Conservation (phyloP, 202 grass and related monocot genomes). For the Zoysia matrella region DNA sequence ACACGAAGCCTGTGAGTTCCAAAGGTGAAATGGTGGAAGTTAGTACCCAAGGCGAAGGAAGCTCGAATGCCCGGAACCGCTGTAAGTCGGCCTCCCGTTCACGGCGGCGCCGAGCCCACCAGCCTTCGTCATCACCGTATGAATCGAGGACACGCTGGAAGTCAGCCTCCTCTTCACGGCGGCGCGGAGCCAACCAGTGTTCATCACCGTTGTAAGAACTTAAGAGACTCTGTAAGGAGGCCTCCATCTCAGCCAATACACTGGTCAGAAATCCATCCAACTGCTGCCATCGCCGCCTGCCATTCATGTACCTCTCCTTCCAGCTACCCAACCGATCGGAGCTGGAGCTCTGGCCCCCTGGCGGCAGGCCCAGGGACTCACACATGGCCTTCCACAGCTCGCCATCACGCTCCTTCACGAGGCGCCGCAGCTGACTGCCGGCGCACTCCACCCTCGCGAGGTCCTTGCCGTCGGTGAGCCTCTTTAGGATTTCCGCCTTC, state of each 20-base stretch:
- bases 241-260: no score
- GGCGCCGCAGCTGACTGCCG: not conserved
- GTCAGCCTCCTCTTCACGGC: no score
- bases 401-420: not conserved
- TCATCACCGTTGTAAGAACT: not conserved
- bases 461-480: not conserved
- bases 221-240: no score
- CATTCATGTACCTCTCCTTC: not conserved
- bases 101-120: not conserved
- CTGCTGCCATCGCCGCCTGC: no score
- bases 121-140: not conserved
- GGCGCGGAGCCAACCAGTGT: no score
- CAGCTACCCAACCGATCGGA: not conserved
- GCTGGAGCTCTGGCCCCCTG: no score
- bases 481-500: not conserved
- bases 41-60: not conserved
- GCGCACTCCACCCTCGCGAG: not conserved
- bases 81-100: no score
- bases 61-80: not conserved
- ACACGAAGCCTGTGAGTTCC: no score
- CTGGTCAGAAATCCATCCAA: not conserved
- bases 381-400: constrained; percentile 10
- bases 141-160: no score
- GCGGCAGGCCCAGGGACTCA: not conserved
- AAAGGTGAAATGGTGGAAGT: no score